Conservation (phyloP, 164 flowering plant genomes). For the Vitis amurensis region DNA sequence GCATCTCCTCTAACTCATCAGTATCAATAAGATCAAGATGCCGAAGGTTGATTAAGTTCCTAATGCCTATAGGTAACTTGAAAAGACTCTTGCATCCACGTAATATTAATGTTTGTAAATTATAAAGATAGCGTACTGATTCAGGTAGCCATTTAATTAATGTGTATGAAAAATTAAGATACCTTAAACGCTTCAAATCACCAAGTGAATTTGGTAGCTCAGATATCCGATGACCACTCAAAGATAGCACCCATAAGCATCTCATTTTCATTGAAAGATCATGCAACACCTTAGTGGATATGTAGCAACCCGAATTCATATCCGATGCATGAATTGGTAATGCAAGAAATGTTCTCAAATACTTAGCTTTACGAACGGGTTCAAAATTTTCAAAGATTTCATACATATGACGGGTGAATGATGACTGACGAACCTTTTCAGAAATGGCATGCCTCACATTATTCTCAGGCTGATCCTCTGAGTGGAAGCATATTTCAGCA, state of each 20-base stretch:
- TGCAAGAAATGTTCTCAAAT: background rate
- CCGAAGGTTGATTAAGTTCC: too few species aligned
- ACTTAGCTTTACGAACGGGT: background rate
- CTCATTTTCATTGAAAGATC: too few species aligned
- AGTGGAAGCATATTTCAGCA: background rate
- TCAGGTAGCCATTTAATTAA: background rate
- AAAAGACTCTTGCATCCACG: background rate
- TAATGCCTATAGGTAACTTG: too few species aligned
- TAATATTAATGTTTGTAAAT: background rate
- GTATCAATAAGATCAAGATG: too few species aligned
- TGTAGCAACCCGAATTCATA: too few species aligned
- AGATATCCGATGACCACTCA: too few species aligned
- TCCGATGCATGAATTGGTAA: too few species aligned
- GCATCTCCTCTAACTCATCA: background rate
- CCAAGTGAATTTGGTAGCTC: background rate
- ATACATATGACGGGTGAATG: background rate
- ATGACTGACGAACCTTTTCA: background rate
- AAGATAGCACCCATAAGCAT: too few species aligned
- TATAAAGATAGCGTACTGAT: background rate
- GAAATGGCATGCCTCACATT: background rate
- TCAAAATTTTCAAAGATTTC: too few species aligned
- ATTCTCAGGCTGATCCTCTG: too few species aligned
- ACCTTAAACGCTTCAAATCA: constrained; percentile 9
- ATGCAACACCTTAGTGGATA: too few species aligned
- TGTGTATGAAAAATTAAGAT: background rate